Conservation (phyloP, 1,139 yeast species). For the Sugiyamaella sp. region DNA sequence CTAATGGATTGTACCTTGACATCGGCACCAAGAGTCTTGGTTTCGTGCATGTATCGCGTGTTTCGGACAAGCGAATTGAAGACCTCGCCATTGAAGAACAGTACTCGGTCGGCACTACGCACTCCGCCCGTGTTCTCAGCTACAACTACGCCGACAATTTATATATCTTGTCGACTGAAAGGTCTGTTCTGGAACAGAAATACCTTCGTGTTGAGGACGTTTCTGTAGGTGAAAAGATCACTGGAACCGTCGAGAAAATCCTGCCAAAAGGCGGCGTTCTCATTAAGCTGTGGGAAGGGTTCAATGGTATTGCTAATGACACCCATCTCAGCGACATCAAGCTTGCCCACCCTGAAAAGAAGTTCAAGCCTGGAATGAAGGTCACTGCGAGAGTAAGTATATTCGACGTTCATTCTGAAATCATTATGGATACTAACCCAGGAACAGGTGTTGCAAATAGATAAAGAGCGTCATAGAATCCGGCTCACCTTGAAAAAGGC, state of each 20-base stretch:
- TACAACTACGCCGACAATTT: constrained; percentile 67
- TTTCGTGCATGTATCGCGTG: constrained; percentile 61
- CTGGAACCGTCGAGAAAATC: constrained; percentile 56
- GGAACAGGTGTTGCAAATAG: constrained; percentile 44
- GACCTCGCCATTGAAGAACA: constrained; percentile 44
- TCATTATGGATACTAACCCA: not conserved
- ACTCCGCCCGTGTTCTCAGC: constrained; percentile 76
- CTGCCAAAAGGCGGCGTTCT: constrained; percentile 71
- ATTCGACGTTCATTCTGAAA: not conserved
- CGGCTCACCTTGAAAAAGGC: constrained; percentile 80
- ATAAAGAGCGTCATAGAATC: constrained; percentile 49
- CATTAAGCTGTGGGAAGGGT: constrained; percentile 64
- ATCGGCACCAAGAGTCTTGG: constrained; percentile 45
- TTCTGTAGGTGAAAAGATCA: constrained; percentile 68
- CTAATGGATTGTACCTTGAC: constrained; percentile 44
- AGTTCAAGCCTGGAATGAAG: constrained; percentile 80
- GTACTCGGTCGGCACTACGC: constrained; percentile 64
- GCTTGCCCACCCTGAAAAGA: constrained; percentile 86
- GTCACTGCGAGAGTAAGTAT: constrained; percentile 65
- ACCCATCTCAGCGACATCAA: constrained; percentile 82
- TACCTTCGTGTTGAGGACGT: constrained; percentile 71
- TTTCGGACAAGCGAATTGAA: constrained; percentile 55
- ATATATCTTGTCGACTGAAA: constrained; percentile 69
- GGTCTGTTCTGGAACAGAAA: constrained; percentile 61
- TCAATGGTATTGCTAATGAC: constrained; percentile 75